Evolutionary conservation across 1,284 basidiomycete genomes (phyloP).

Genomic region (Pyrrhoderma lamaoense): DNA sequence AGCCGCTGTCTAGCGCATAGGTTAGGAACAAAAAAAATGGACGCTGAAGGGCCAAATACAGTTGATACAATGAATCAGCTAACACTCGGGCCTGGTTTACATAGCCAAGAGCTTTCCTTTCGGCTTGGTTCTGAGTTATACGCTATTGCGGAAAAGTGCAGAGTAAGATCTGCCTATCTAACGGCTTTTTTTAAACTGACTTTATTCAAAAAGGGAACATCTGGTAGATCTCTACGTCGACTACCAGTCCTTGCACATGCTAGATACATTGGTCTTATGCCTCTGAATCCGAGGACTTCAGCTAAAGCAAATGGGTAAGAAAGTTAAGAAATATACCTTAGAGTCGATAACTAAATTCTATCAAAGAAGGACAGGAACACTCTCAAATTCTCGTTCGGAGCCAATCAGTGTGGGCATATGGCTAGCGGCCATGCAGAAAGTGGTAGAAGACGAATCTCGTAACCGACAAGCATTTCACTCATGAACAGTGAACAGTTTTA

Average conservation of each 20-base stretch:
- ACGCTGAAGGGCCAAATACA: conserved; percentile 5
- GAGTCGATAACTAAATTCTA: too few species aligned
- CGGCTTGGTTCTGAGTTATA: conserved; percentile 54
- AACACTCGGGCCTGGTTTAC: neutral
- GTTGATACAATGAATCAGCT: conserved; percentile 8
- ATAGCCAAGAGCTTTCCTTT: conserved; percentile 26
- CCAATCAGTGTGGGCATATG: conserved; percentile 46
- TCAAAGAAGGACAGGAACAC: too few species aligned
- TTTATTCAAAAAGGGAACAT: conserved; percentile 62
- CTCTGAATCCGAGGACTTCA: conserved; percentile 1
- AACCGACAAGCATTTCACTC: conserved; percentile 40
- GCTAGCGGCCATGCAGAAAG: conserved; percentile 73
- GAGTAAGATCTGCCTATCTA: conserved; percentile 39
- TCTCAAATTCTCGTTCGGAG: neutral
- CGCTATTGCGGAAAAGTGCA: conserved; percentile 62
- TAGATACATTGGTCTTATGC: conserved; percentile 50
- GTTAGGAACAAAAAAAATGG: conserved; percentile 33
- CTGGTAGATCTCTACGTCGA: conserved; percentile 83
- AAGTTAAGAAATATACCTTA: neutral
- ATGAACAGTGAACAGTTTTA: conserved; percentile 12
- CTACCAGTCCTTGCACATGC: conserved; percentile 90
- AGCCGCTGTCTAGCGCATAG: conserved; percentile 38
- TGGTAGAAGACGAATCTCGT: conserved; percentile 49
- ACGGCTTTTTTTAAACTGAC: neutral
- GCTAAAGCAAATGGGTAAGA: conserved; percentile 2